Evolutionary conservation across 768 basidiomycete genomes (phyloP), one percentile per base, ranked within the genome.

Genomic region (Polyporus arcularius): DNA sequence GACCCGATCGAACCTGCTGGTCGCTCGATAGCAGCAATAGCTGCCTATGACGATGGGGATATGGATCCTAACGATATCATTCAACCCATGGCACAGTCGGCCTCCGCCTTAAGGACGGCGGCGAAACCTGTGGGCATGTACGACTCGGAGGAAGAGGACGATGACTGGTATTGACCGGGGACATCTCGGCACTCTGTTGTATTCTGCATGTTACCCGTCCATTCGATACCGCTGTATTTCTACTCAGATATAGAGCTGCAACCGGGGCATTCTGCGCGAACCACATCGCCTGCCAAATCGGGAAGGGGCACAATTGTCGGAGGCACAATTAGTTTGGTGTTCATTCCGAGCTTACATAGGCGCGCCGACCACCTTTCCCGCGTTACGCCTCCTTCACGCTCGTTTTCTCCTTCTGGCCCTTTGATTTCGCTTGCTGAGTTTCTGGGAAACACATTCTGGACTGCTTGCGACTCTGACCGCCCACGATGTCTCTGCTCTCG

Each of bases 401-500:
- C 62, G 35, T 63, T 63, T 43, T 30, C 39, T 48, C 49, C 50
- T 38, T 16, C 7, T 52, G 30, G 53, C 56, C 10, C 26, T 45
- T 11, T 35, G 18, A 15, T 53, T 39, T 28, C 57, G 30, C 14
- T 12, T 31, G 15, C 51, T 58, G 50, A 38, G 41, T 14, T 26
- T 40, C 43, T 48, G 42, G 16, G 30, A 28, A 42, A 16, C 41
- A 16, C 48, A 8, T 43, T 21, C n/a, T 30, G 11, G 3, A 10
- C 41, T 46, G 31, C 26, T 40, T 46, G 45, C 42, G 32, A 54
- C 53, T 12, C 50, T 47, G 31, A 30, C 49, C 41, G 49, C 21
- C 45, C 58, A 67, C 62, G 54, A 79, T 79, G 79, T 73, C 79
- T 54, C 69, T 76, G 61, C 77, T 80, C 58, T 79, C 79, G 46